Evolutionary conservation across 768 basidiomycete species (phyloP), one percentile per base, ranked within the genome.

Genomic region (Xanthoconium stramineum): DNA sequence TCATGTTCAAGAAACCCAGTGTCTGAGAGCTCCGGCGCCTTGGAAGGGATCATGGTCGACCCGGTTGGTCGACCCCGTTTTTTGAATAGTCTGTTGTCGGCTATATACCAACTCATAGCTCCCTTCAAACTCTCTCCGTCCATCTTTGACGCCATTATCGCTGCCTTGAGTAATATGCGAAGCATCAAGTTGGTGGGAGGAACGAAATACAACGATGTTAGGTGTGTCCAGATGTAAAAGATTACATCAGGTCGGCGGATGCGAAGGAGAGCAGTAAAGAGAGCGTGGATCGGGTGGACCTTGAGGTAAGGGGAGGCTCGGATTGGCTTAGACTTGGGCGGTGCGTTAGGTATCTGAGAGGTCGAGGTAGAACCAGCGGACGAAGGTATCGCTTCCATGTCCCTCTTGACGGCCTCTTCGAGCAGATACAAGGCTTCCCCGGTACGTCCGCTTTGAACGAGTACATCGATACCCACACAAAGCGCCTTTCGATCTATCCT

Each of bases 171-270:
- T 12, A 93, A 64, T 51, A 85, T 74, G 43, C 77, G 75, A 50
- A 93, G 78, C 32, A 86, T 82, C 48, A 70, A 67, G 17, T 76
- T 67, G 45, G 87, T 80, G 0, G 85, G 86, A 4, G 73, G 67
- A 0, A 85, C 73, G 6, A 74, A 77, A 66, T 88, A 94, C 4
- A 91, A 67, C 0, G 69, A 62, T 5, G 73, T 73, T 71, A 90
- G 81, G 28, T 83, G 70, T n/a, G 86, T 83, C 86, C 88, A 93
- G 2, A 91, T 63, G 42, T 72, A 72, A 66, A 89, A 85, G 5
- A 86, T 78, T 8, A 79, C 72, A 60, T 89, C 87, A 0, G 86
- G 86, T 4, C 88, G 80, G 32, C 76, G 72, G 19, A 76, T 75
- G 20, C 75, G 76, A 28, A 76, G 74, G 40, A 91, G 74, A 0